Percentiles rank a stretch among this genome's conserved stretches.
Evolutionary conservation across 768 basidiomycete species (phyloP).

Genomic region (Podaxis pistillaris): DNA sequence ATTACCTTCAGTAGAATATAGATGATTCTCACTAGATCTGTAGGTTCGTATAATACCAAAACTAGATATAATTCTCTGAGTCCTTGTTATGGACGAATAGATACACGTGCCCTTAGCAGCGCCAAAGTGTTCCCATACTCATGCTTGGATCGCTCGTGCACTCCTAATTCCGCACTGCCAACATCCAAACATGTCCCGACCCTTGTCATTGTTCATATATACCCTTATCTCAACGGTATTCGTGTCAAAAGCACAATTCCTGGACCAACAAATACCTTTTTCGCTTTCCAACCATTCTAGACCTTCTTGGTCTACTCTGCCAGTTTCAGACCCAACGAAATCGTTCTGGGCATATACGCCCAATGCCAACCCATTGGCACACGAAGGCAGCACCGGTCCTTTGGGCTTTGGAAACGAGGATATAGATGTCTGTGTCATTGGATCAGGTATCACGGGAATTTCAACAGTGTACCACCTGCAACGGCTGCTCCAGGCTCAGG

Average conservation of each 20-base stretch:
- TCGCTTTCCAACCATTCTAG: background rate
- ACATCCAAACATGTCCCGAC: background rate
- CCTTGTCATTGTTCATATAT: background rate
- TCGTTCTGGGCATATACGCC: slow-evolving; percentile 73
- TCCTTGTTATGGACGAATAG: too few relatives aligned
- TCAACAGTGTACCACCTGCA: slow-evolving; percentile 73
- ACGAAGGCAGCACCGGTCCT: slow-evolving; percentile 59
- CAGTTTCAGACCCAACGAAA: slow-evolving; percentile 60
- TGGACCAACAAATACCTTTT: slow-evolving; percentile 2
- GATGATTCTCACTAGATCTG: too few relatives aligned
- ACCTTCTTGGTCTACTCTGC: slow-evolving; percentile 29
- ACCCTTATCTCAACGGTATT: background rate
- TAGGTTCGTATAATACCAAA: too few relatives aligned
- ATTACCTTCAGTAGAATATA: background rate
- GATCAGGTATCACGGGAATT: slow-evolving; percentile 78
- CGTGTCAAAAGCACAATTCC: background rate
- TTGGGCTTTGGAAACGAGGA: slow-evolving; percentile 42
- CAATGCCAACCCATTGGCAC: slow-evolving; percentile 64
- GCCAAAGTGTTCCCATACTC: too few relatives aligned
- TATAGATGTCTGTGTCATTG: slow-evolving; percentile 77
- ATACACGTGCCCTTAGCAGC: too few relatives aligned
- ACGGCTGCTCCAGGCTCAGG: slow-evolving; percentile 13
- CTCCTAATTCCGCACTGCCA: background rate
- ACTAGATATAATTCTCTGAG: background rate
- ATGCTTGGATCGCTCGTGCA: background rate